Conservation (phyloP, 2,329 filamentous ascomycete species). For the Neofusicoccum cordaticola region DNA sequence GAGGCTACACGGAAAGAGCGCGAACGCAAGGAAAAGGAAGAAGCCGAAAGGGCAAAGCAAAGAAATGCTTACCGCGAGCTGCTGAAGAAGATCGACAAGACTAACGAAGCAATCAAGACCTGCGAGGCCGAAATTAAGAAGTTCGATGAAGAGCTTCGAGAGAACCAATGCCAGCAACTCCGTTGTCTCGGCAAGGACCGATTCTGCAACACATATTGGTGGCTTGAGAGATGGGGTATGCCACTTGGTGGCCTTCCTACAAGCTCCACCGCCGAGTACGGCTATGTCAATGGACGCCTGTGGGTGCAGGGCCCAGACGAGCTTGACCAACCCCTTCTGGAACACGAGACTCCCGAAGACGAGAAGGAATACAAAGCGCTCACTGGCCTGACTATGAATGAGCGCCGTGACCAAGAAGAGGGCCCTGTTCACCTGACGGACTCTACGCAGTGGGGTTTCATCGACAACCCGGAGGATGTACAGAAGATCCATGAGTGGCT, state of each 20-base stretch:
- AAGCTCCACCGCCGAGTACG: slow-evolving; percentile 82
- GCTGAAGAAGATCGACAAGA: slow-evolving; percentile 83
- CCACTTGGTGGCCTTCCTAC: slow-evolving; percentile 83
- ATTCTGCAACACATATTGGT: slow-evolving; percentile 98
- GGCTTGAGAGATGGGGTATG: slow-evolving; percentile 99
- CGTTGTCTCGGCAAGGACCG: slow-evolving; percentile 88
- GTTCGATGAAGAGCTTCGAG: slow-evolving; percentile 87
- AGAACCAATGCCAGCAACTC: slow-evolving; percentile 89
- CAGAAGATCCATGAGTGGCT: slow-evolving; percentile 83
- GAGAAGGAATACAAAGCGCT: slow-evolving; percentile 48
- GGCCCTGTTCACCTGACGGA: slow-evolving; percentile 73
- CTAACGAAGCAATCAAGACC: slow-evolving; percentile 73
- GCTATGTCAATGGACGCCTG: slow-evolving; percentile 89
- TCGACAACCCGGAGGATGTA: slow-evolving; percentile 74
- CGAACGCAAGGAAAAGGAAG: slow-evolving; percentile 60
- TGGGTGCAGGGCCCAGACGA: slow-evolving; percentile 97
- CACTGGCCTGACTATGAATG: slow-evolving; percentile 73
- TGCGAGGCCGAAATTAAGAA: slow-evolving; percentile 82
- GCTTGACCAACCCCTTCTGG: slow-evolving; percentile 80
- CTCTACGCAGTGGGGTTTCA: slow-evolving; percentile 87
- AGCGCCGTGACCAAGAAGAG: slow-evolving; percentile 84
- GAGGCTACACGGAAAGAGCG: slow-evolving; percentile 59
- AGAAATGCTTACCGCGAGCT: slow-evolving; percentile 77
- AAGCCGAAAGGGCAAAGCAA: slow-evolving; percentile 64
- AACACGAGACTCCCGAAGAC: slow-evolving; percentile 73